Evolutionary conservation across 2,329 filamentous ascomycete genomes (phyloP).

Genomic region (Colletotrichum musae): DNA sequence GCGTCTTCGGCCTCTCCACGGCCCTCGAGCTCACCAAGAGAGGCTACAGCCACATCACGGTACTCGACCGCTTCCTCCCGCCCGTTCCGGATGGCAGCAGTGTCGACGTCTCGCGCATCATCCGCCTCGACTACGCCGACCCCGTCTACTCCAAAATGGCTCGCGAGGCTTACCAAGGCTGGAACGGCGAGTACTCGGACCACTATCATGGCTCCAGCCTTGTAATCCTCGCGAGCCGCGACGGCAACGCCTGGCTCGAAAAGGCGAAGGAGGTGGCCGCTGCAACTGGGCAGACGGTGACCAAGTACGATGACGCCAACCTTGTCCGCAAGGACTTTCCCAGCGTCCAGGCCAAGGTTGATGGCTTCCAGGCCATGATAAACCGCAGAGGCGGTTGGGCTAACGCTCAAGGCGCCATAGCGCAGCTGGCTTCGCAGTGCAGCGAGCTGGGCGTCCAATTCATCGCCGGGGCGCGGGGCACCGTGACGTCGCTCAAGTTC

Average conservation of each 20-base stretch:
- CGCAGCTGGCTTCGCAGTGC: slow-evolving; percentile 46
- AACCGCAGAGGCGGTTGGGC: slow-evolving; percentile 52
- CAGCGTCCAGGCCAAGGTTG: slow-evolving; percentile 30
- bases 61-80: slow-evolving; percentile 53
- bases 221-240: slow-evolving; percentile 47
- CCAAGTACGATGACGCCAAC: slow-evolving; percentile 50
- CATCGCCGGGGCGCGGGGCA: slow-evolving; percentile 49
- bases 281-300: slow-evolving; percentile 21
- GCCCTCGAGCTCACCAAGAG: slow-evolving; percentile 46
- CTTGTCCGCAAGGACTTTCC: slow-evolving; percentile 17
- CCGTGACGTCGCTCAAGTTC: slow-evolving; percentile 45
- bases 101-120: slow-evolving; percentile 58
- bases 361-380: slow-evolving; percentile 29
- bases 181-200: slow-evolving; percentile 46
- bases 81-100: slow-evolving; percentile 55
- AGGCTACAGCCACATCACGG: slow-evolving; percentile 52
- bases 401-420: slow-evolving; percentile 48
- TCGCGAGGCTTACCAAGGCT: slow-evolving; percentile 47
- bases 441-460: slow-evolving; percentile 50
- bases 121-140: slow-evolving; percentile 74
- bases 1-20: slow-evolving; percentile 50
- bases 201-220: slow-evolving; percentile 52
- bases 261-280: slow-evolving; percentile 40
- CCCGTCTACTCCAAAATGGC: slow-evolving; percentile 73
- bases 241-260: slow-evolving; percentile 42